Conservation (phyloP, 1,284 basidiomycete species). For the Pholiota adiposa region DNA sequence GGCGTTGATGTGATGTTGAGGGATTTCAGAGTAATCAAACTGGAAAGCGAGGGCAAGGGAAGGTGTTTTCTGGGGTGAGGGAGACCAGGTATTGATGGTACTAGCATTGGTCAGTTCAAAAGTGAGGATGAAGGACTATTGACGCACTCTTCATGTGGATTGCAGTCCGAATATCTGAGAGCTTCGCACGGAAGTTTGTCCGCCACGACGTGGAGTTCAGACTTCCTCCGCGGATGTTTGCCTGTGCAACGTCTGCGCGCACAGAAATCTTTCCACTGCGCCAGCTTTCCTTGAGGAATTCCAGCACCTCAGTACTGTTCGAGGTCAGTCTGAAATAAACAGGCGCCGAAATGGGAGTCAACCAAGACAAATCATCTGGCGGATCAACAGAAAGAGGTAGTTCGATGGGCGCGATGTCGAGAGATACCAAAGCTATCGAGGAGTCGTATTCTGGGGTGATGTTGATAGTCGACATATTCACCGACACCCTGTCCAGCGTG, state of each 20-base stretch:
- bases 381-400: constrained; percentile 63
- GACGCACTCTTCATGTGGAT: constrained; percentile 58
- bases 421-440: constrained; percentile 45
- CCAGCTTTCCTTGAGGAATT: constrained; percentile 67
- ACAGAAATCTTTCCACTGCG: constrained; percentile 50
- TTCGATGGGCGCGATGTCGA: constrained; percentile 52
- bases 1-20: constrained; percentile 58
- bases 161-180: constrained; percentile 48
- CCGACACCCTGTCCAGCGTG: constrained; percentile 56
- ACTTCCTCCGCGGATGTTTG: constrained; percentile 56
- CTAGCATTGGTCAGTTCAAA: constrained; percentile 36
- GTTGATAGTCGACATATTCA: constrained; percentile 52
- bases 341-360: constrained; percentile 56
- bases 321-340: constrained; percentile 59
- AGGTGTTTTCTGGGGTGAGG: constrained; percentile 57
- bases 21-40: constrained; percentile 61
- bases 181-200: constrained; percentile 42
- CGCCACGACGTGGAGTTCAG: constrained; percentile 53
- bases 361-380: constrained; percentile 58
- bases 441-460: constrained; percentile 47
- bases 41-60: constrained; percentile 57
- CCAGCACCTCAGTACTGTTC: constrained; percentile 50
- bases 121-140: constrained; percentile 2
- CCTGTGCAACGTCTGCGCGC: constrained; percentile 44
- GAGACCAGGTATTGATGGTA: constrained; percentile 66